Conservation (phyloP, 2,329 filamentous ascomycete genomes). For the Aspergillus sp. region DNA sequence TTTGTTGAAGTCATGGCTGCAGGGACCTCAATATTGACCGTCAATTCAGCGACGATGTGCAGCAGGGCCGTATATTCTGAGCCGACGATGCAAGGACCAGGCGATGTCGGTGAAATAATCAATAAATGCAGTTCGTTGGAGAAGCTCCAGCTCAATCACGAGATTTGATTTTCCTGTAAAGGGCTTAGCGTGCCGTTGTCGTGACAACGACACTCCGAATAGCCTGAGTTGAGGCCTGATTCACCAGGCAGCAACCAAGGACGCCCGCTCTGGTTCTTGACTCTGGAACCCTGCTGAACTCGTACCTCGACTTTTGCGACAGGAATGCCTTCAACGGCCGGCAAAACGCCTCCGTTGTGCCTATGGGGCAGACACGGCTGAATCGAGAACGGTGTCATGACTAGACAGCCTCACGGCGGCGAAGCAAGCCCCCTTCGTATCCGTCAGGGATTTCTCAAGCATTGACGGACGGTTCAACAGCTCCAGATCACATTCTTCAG, state of each 20-base stretch:
- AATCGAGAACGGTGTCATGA: no score
- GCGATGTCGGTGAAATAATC: constrained; percentile 2
- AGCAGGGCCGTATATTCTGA: constrained; percentile 11
- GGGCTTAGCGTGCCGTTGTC: constrained; percentile 22
- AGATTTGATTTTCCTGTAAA: constrained; percentile 18
- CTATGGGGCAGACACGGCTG: no score
- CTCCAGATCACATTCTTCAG: no score
- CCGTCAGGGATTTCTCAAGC: no score
- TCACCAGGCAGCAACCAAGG: constrained; percentile 10
- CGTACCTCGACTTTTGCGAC: no score
- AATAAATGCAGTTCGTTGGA: constrained; percentile 16
- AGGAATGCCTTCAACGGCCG: no score
- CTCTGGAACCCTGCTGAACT: no score
- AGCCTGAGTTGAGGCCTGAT: constrained; percentile 10
- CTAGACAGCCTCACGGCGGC: no score
- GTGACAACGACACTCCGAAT: constrained; percentile 20
- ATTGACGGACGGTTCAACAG: no score
- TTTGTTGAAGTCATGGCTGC: constrained; percentile 49
- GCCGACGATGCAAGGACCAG: constrained; percentile 12
- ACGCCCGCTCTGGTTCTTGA: neutral
- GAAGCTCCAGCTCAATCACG: constrained; percentile 17
- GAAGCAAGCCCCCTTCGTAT: no score
- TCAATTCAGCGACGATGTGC: constrained; percentile 1
- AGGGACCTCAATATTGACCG: constrained; percentile 9
- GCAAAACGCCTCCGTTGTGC: no score